Conservation (phyloP, 2,329 filamentous ascomycete genomes). For the Geosmithia putterillii region DNA sequence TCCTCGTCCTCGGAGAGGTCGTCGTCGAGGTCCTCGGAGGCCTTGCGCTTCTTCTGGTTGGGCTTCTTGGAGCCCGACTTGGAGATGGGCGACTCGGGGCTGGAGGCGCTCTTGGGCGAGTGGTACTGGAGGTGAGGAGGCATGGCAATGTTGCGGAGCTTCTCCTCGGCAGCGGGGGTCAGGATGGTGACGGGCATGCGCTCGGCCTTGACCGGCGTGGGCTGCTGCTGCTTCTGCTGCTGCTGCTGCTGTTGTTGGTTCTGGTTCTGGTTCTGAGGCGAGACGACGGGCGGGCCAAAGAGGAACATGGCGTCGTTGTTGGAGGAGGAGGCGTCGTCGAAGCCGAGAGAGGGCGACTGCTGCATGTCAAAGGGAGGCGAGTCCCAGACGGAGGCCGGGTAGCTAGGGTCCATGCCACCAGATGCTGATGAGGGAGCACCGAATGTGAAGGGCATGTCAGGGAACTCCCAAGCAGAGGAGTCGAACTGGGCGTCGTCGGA, state of each 20-base stretch:
- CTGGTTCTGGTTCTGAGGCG: conserved; percentile 10
- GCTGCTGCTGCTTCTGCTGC: conserved; percentile 7
- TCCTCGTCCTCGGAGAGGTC: conserved; percentile 41
- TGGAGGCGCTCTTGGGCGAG: conserved; percentile 44
- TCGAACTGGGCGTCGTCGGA: conserved; percentile 16
- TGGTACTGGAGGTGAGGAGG: conserved; percentile 48
- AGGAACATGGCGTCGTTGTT: conserved; percentile 22
- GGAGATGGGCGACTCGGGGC: conserved; percentile 35
- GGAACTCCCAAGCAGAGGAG: conserved; percentile 34
- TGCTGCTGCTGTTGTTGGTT: conserved; percentile 13
- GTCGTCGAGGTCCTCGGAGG: conserved; percentile 49
- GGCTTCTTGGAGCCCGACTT: background rate
- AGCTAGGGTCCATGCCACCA: conserved; percentile 17
- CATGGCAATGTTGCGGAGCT: conserved; percentile 52
- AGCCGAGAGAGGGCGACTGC: conserved; percentile 16
- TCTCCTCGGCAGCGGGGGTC: conserved; percentile 47
- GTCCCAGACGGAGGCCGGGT: conserved; percentile 21
- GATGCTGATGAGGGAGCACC: conserved; percentile 21
- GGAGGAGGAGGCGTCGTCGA: conserved; percentile 13
- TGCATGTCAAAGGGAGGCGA: conserved; percentile 21
- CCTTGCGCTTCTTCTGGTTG: conserved; percentile 14
- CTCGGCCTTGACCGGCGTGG: conserved; percentile 12
- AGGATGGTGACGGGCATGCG: conserved; percentile 17
- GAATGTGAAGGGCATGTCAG: conserved; percentile 33
- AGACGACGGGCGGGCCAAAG: conserved; percentile 16